Percentiles rank a stretch among this genome's conserved stretches.
phyloP scores from a whole-genome alignment of 352 stramenopile genomes.

The Phytophthora pisi region DNA sequence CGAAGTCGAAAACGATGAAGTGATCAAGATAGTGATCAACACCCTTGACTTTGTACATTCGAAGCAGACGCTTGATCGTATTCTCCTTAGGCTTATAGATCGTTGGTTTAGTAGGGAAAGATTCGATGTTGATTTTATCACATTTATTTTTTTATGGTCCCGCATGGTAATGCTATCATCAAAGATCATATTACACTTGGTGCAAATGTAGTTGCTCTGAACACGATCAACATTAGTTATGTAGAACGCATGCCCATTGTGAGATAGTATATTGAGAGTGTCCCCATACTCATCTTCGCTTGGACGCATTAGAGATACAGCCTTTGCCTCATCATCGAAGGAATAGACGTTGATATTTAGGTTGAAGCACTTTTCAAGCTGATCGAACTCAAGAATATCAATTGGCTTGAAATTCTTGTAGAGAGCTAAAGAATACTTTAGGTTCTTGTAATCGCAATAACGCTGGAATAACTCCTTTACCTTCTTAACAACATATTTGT shows the following conservation, averaged over 20 bases:
- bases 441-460: background rate
- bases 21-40: conserved; percentile 26
- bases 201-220: conserved; percentile 18
- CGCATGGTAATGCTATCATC: conserved; percentile 9
- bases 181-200: conserved; percentile 23
- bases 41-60: conserved; percentile 11
- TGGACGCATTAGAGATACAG: conserved; percentile 6
- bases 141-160: conserved; percentile 32
- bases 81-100: conserved; percentile 1
- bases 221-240: conserved; percentile 25
- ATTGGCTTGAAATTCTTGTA: conserved; percentile 19
- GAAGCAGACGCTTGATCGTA: conserved; percentile 2
- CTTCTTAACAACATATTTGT: background rate
- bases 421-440: background rate
- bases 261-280: conserved; percentile 10
- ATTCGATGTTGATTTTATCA: conserved; percentile 20
- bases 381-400: conserved; percentile 22
- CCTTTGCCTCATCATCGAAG: background rate
- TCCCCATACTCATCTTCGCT: background rate
- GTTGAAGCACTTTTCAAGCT: conserved; percentile 17
- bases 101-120: conserved; percentile 16
- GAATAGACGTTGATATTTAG: conserved; percentile 17
- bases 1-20: conserved; percentile 29
- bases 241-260: conserved; percentile 35
- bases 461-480: background rate